Evolutionary conservation across 2,329 filamentous ascomycete species (phyloP).

Genomic region (Colletotrichum trifolii): DNA sequence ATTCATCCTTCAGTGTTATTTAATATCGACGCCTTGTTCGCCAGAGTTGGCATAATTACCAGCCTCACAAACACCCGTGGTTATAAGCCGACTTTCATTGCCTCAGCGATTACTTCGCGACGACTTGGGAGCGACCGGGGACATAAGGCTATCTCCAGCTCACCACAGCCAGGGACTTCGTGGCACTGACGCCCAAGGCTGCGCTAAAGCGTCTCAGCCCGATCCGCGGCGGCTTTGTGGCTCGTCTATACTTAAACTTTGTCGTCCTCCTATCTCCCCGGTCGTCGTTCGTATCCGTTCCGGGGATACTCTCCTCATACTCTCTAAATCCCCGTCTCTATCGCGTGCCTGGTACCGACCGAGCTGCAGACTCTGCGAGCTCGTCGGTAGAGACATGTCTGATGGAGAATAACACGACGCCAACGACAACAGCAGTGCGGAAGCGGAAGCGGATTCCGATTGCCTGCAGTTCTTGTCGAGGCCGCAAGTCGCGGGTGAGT

Average conservation of each 20-base stretch:
- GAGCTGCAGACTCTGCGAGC: not conserved
- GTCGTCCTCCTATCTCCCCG: slow-evolving; percentile 27
- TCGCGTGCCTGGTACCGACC: not conserved
- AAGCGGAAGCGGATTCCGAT: slow-evolving; percentile 39
- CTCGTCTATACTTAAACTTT: not conserved
- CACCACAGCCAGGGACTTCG: not conserved
- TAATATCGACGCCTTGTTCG: no score
- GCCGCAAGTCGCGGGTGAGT: slow-evolving; percentile 40
- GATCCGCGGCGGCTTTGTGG: not conserved
- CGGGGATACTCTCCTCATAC: slow-evolving; percentile 17
- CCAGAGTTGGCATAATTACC: no score
- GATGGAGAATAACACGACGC: slow-evolving; percentile 25
- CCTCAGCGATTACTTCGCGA: not conserved
- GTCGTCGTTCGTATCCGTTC: not conserved
- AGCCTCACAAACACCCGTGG: no score
- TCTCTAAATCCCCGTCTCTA: slow-evolving; percentile 32
- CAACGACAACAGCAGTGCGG: slow-evolving; percentile 17
- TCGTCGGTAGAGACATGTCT: not conserved
- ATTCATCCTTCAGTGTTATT: no score
- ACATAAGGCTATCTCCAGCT: slow-evolving; percentile 1
- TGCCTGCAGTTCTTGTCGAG: slow-evolving; percentile 40
- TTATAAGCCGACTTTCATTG: not conserved
- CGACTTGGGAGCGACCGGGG: not conserved
- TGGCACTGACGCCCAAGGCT: not conserved
- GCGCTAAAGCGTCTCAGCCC: slow-evolving; percentile 3